Base-by-base conservation (phyloP, 768 basidiomycete species). In the Suillus brevipes region DNA sequence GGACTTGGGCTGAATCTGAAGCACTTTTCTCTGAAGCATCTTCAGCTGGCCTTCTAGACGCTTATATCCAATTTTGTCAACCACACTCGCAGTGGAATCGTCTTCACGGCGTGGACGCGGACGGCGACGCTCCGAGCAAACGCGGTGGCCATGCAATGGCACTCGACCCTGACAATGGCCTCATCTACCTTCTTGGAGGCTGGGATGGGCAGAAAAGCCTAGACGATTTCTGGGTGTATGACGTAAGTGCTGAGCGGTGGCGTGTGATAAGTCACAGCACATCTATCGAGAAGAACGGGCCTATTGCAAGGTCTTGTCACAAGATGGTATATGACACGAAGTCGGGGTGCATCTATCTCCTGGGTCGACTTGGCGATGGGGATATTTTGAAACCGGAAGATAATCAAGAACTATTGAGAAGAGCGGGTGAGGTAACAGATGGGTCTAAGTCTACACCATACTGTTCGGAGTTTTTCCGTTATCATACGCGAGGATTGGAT, bases 131-230 rank as follows among this genome's bases (percentile, higher is more conserved):
- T 0, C 92, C 92, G 6, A 80, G 83, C 31, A 80, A 85, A 53
- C 85, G 92, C 0, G 90, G 92, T 18, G 92, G 92, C 0, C 91
- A 94, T 67, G 88, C 90, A 25, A 91, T 92, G 89, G 92, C 90
- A 68, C 85, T 92, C 67, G 91, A 93, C 70, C 77, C 82, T 28
- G 79, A 82, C 9, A 81, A 85, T 45, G 84, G 85, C 7, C 74
- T 83, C 52, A 85, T 94, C 36, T 93, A 93, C 71, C 81, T 94
- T 25, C 86, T 92, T 62, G 92, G 92, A 1, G 92, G 92, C 0
- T 94, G 89, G 86, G 85, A 92, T 66, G 91, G 92, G 1, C 75
- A 85, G 62, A 86, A 84, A 65, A 87, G 85, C 58, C 77, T 94
- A 37, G 89, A 90, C 70, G 92, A 94, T 73, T 89, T 93, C 66